Percentiles rank a stretch among this genome's conserved stretches.
Conservation (phyloP, 164 flowering plant species). For the Nymphaea thermarum region DNA sequence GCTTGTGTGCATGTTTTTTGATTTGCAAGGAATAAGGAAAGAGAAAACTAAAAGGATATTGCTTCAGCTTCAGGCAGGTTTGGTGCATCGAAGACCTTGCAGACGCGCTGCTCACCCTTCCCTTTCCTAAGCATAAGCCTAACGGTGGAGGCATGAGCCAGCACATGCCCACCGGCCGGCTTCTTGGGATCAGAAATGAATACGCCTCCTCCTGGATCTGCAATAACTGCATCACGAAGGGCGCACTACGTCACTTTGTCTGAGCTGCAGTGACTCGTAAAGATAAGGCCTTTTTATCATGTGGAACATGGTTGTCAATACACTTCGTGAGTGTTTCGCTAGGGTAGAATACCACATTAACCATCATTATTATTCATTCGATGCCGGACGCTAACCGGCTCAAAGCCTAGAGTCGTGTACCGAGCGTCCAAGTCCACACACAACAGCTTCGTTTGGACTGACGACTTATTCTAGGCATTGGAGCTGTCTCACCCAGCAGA, state of each 20-base stretch:
- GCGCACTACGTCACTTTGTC: not conserved
- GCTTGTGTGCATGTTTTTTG: no score
- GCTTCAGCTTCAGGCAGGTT: conserved; percentile 97
- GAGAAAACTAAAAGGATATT: conserved; percentile 48
- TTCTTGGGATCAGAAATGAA: conserved; percentile 96
- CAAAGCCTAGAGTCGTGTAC: no score
- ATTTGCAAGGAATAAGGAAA: no score
- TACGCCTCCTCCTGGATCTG: conserved; percentile 94
- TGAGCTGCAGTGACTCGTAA: not conserved
- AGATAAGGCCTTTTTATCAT: not conserved
- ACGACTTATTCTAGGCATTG: no score
- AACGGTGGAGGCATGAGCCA: conserved; percentile 92
- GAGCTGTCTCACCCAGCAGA: no score
- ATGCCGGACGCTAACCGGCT: no score
- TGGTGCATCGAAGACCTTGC: conserved; percentile 98
- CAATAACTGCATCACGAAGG: conserved; percentile 59
- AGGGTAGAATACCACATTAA: no score
- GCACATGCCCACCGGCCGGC: conserved; percentile 99
- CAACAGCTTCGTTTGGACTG: no score
- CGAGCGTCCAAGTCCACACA: no score
- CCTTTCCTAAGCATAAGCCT: conserved; percentile 97
- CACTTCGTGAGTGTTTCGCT: no score
- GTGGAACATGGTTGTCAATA: no score
- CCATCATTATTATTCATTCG: no score
- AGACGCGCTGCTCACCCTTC: conserved; percentile 96